Evolutionary conservation across 768 basidiomycete species (phyloP).

Genomic region (Trametes cinnabarina): DNA sequence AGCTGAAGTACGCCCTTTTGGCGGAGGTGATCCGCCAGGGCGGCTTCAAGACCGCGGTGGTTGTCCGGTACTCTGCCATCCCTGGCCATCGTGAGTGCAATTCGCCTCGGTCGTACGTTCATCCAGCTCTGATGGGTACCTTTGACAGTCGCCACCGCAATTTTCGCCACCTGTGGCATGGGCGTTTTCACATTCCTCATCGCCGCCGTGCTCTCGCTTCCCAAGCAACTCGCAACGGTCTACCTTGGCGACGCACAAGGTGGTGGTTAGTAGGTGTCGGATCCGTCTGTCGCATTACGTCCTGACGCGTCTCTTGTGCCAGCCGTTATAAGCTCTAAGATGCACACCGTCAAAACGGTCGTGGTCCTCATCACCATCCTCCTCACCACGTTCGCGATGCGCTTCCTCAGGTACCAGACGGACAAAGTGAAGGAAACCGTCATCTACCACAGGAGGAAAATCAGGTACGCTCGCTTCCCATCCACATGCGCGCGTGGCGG

Average conservation of each 20-base stretch:
- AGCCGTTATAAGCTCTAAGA: slow-evolving; percentile 29
- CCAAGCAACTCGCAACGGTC: slow-evolving; percentile 88
- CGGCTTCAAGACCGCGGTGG: slow-evolving; percentile 77
- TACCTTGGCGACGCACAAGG: slow-evolving; percentile 76
- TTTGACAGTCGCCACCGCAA: slow-evolving; percentile 70
- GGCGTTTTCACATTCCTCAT: slow-evolving; percentile 66
- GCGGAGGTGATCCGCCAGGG: slow-evolving; percentile 72
- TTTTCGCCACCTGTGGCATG: slow-evolving; percentile 89
- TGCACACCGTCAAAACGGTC: slow-evolving; percentile 60
- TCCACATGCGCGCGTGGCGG: too few relatives aligned
- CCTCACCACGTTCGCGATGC: slow-evolving; percentile 74
- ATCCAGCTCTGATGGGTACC: neutral
- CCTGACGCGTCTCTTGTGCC: slow-evolving; percentile 19
- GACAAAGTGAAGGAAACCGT: slow-evolving; percentile 59
- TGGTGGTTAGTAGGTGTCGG: slow-evolving; percentile 30
- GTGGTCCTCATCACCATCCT: slow-evolving; percentile 66
- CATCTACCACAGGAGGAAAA: slow-evolving; percentile 66
- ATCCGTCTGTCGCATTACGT: too few relatives aligned
- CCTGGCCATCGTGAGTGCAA: slow-evolving; percentile 72
- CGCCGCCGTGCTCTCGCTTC: slow-evolving; percentile 80
- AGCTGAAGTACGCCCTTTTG: slow-evolving; percentile 45
- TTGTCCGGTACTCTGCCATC: slow-evolving; percentile 74
- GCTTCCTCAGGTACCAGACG: slow-evolving; percentile 76
- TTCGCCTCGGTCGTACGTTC: neutral
- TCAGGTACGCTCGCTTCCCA: too few relatives aligned